Evolutionary conservation across 768 basidiomycete species (phyloP).

Genomic region (Macrolepiota dolichaula): DNA sequence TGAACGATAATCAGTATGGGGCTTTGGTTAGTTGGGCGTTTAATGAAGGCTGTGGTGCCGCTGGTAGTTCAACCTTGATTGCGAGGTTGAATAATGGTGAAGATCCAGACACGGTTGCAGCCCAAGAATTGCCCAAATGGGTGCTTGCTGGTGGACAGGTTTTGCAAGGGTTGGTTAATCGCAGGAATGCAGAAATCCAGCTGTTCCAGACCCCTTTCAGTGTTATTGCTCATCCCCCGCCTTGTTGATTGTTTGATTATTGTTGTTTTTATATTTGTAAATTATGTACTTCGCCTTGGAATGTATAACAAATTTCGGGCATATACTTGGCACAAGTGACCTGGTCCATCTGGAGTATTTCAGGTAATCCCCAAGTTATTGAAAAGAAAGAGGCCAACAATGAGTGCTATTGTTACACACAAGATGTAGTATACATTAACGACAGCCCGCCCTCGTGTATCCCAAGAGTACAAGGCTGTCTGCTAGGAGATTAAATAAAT

Average conservation of each 20-base stretch:
- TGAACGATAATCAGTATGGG: slow-evolving; percentile 32
- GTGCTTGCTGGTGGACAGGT: slow-evolving; percentile 24
- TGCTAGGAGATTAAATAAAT: neutral
- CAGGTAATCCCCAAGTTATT: too few relatives aligned
- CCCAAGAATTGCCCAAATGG: slow-evolving; percentile 30
- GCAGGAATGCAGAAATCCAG: slow-evolving; percentile 25
- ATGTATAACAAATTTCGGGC: neutral
- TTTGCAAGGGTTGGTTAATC: slow-evolving; percentile 23
- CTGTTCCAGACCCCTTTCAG: slow-evolving; percentile 28
- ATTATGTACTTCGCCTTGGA: neutral
- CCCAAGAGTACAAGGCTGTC: neutral
- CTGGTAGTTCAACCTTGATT: slow-evolving; percentile 25
- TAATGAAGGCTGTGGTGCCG: slow-evolving; percentile 27
- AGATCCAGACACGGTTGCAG: slow-evolving; percentile 29
- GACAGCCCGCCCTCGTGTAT: neutral
- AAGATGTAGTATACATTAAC: neutral
- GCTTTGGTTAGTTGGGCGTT: slow-evolving; percentile 28
- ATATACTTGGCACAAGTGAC: too few relatives aligned
- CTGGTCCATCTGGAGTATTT: too few relatives aligned
- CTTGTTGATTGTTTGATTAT: slow-evolving; percentile 9
- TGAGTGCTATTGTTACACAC: neutral
- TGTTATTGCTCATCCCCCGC: slow-evolving; percentile 23
- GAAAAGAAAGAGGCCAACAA: neutral
- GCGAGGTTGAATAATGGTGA: slow-evolving; percentile 27
- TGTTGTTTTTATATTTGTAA: neutral